Percentiles rank a stretch among this genome's conserved stretches.
Evolutionary conservation across 1,284 basidiomycete species (phyloP).

Genomic region (Fomitopsis betulina): DNA sequence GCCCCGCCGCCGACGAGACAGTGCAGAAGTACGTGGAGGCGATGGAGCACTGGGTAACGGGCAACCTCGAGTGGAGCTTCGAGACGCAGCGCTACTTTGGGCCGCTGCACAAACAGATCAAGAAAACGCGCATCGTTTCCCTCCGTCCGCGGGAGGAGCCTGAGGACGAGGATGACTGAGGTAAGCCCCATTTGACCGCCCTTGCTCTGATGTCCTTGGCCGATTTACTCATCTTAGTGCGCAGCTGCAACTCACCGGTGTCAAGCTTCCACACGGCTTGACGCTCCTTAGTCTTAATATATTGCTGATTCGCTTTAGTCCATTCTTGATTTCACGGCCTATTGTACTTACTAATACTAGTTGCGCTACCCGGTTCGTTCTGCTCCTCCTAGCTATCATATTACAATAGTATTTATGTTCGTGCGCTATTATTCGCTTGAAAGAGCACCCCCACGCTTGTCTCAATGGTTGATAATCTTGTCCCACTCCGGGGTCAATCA

Average conservation of each 20-base stretch:
- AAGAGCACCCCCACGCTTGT: too few species aligned
- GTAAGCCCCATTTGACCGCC: neutral
- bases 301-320: too few species aligned
- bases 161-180: conserved; percentile 2
- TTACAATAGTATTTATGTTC: too few species aligned
- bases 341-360: neutral
- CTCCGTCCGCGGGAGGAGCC: conserved; percentile 11
- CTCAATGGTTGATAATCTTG: too few species aligned
- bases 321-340: too few species aligned
- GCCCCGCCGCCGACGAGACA: conserved; percentile 24
- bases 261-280: neutral
- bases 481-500: too few species aligned
- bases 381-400: too few species aligned
- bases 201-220: neutral
- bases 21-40: conserved; percentile 29
- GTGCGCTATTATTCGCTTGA: too few species aligned
- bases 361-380: neutral
- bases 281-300: neutral
- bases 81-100: conserved; percentile 35
- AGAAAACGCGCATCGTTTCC: conserved; percentile 19
- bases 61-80: conserved; percentile 38
- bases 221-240: neutral
- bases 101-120: conserved; percentile 19
- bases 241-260: neutral
- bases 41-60: conserved; percentile 34